Conservation (phyloP, 495 filamentous ascomycete species). For the Penicillium pancosmium region DNA sequence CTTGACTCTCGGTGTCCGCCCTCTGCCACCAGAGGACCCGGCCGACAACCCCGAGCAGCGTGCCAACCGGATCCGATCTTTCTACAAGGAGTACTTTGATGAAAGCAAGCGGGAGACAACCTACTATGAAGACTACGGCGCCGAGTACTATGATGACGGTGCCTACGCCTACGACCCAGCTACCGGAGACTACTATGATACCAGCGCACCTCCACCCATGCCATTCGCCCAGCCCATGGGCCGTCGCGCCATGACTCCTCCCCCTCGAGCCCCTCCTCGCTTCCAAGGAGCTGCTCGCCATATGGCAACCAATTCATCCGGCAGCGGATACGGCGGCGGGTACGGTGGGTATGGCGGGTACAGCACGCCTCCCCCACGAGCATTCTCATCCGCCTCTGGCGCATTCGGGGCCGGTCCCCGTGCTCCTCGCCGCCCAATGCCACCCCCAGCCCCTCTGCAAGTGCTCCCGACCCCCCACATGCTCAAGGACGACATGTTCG, state of each 20-base stretch:
- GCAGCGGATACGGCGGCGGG: slow-evolving; percentile 36
- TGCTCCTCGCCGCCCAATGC: slow-evolving; percentile 61
- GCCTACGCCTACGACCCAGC: slow-evolving; percentile 72
- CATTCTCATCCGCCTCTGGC: slow-evolving; percentile 69
- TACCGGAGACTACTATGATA: slow-evolving; percentile 72
- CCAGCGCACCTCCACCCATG: slow-evolving; percentile 41
- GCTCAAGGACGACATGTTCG: slow-evolving; percentile 80
- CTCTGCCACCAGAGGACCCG: slow-evolving; percentile 87
- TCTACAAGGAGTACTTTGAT: slow-evolving; percentile 99
- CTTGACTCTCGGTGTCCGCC: slow-evolving; percentile 88
- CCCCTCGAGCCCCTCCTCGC: slow-evolving; percentile 75
- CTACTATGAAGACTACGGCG: slow-evolving; percentile 73
- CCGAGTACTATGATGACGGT: slow-evolving; percentile 57
- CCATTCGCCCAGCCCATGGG: slow-evolving; percentile 80
- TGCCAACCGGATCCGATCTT: slow-evolving; percentile 94
- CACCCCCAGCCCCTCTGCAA: slow-evolving; percentile 73
- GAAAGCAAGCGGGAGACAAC: slow-evolving; percentile 63
- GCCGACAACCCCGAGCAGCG: slow-evolving; percentile 86
- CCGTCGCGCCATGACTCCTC: slow-evolving; percentile 96
- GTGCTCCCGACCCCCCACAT: slow-evolving; percentile 84
- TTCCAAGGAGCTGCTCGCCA: slow-evolving; percentile 59
- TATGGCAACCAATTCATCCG: slow-evolving; percentile 51
- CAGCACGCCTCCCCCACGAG: slow-evolving; percentile 58
- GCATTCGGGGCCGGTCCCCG: slow-evolving; percentile 39
- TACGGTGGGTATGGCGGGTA: slow-evolving; percentile 47